Conservation (phyloP, 140 eudicot genomes). For the Flaveria floridana region DNA sequence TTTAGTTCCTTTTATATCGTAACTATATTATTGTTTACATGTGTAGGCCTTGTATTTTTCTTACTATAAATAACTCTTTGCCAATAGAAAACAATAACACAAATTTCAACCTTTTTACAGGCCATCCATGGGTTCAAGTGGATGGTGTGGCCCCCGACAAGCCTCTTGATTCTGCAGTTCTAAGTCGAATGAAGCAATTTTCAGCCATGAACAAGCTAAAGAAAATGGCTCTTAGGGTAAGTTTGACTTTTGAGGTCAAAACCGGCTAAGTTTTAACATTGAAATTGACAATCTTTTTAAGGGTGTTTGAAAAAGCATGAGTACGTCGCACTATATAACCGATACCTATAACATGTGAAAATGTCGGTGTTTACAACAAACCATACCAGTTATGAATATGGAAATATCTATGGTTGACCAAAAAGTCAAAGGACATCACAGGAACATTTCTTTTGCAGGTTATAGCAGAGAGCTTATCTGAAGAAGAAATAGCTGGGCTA, state of each 20-base stretch:
- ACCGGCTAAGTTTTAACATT: not conserved
- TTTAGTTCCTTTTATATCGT: not conserved
- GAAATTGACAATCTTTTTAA: not conserved
- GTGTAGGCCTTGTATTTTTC: not conserved
- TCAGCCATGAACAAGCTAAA: constrained; percentile 88
- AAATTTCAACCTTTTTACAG: constrained; percentile 32
- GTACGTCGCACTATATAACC: not conserved
- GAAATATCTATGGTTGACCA: constrained; percentile 6
- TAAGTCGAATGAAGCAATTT: constrained; percentile 84
- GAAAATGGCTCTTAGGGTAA: constrained; percentile 92
- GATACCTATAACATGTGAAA: not conserved
- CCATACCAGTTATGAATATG: not conserved
- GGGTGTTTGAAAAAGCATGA: not conserved
- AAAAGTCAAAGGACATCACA: constrained; percentile 16
- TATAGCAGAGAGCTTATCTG: constrained; percentile 83
- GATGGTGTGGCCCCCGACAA: constrained; percentile 87
- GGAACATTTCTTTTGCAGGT: constrained; percentile 43
- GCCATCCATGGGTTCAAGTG: constrained; percentile 92
- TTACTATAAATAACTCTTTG: not conserved
- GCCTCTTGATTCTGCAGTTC: constrained; percentile 91
- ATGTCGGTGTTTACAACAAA: not conserved
- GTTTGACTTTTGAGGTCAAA: constrained; percentile 35
- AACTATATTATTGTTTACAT: not conserved
- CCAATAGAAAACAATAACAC: not conserved
- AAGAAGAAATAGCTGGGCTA: constrained; percentile 94